phyloP scores from a whole-genome alignment of 192 early-diverging fungal genomes.

The Coemansia sp. region DNA sequence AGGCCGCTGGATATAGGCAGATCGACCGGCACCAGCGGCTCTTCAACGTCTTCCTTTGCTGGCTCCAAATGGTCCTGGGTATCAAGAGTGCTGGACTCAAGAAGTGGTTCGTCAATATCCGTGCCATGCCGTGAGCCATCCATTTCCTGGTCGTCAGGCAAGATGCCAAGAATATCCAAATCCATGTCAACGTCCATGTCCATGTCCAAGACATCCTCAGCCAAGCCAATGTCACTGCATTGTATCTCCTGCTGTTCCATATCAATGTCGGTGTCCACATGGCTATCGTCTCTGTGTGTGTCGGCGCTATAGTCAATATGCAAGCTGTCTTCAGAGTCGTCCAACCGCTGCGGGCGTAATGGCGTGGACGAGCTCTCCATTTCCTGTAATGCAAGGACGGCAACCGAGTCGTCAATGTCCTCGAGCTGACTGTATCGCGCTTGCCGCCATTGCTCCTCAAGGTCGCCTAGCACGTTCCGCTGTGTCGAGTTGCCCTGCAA shows the following conservation, averaged over 20 bases:
- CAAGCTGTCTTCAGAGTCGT: conserved; percentile 7
- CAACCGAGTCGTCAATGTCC: conserved; percentile 30
- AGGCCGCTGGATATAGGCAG: conserved; percentile 39
- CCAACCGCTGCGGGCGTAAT: conserved; percentile 9
- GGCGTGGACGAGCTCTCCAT: conserved; percentile 36
- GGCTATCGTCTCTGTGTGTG: neutral
- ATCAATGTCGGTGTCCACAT: neutral
- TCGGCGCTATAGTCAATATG: neutral
- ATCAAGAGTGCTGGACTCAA: neutral
- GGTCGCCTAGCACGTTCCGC: conserved; percentile 36
- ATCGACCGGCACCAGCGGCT: conserved; percentile 8
- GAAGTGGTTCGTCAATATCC: neutral
- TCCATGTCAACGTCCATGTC: conserved; percentile 40
- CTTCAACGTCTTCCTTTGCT: neutral
- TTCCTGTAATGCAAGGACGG: conserved; percentile 26
- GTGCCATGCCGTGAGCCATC: neutral
- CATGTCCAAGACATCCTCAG: conserved; percentile 36
- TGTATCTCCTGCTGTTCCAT: neutral
- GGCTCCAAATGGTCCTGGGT: neutral
- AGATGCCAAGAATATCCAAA: conserved; percentile 10
- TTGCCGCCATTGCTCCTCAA: conserved; percentile 39
- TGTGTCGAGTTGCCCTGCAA: conserved; percentile 14
- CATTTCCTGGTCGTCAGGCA: conserved; percentile 1
- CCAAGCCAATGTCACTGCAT: conserved; percentile 20
- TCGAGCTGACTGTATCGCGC: conserved; percentile 18